Evolutionary conservation across 1,284 basidiomycete genomes (phyloP).

Genomic region (Anthracocystis panici-leucophaei): DNA sequence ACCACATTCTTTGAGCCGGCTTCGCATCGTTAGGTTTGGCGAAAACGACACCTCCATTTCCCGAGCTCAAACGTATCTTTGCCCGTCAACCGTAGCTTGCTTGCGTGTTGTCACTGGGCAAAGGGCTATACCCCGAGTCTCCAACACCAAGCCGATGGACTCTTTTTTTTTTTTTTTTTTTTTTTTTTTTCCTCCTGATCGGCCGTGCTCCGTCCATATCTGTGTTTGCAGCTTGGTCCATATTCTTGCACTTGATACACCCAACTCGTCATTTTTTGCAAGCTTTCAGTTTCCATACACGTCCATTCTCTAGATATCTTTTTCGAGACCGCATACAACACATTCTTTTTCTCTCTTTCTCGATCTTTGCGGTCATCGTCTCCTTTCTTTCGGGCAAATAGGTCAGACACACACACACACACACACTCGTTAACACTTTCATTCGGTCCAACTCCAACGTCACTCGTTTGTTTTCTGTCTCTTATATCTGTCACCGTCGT

Average conservation of each 20-base stretch:
- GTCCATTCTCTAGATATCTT: background rate
- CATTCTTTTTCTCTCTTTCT: background rate
- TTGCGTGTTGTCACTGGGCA: slow-evolving; percentile 11
- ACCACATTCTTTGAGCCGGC: slow-evolving; percentile 52
- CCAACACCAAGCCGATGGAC: background rate
- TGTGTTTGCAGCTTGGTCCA: background rate
- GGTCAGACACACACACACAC: background rate
- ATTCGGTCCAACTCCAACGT: slow-evolving; percentile 36
- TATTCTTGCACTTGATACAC: background rate
- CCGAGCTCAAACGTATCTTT: slow-evolving; percentile 16
- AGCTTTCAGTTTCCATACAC: background rate
- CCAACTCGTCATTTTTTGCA: background rate
- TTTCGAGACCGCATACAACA: background rate
- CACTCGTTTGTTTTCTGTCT: slow-evolving; percentile 11
- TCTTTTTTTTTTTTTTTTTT: background rate
- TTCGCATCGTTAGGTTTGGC: slow-evolving; percentile 31
- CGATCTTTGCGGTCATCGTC: too few relatives aligned
- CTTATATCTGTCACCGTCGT: background rate
- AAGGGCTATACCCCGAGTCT: slow-evolving; percentile 36
- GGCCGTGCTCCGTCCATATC: background rate
- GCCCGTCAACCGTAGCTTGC: slow-evolving; percentile 6
- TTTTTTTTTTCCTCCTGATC: too few relatives aligned
- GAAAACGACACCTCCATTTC: background rate
- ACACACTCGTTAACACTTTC: slow-evolving; percentile 3
- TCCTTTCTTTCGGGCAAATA: background rate